These are phyloP conservation scores for Scutellaria galericulata DNA, from an alignment of 257 asterid species.

Conservation along the genomic window DNA sequence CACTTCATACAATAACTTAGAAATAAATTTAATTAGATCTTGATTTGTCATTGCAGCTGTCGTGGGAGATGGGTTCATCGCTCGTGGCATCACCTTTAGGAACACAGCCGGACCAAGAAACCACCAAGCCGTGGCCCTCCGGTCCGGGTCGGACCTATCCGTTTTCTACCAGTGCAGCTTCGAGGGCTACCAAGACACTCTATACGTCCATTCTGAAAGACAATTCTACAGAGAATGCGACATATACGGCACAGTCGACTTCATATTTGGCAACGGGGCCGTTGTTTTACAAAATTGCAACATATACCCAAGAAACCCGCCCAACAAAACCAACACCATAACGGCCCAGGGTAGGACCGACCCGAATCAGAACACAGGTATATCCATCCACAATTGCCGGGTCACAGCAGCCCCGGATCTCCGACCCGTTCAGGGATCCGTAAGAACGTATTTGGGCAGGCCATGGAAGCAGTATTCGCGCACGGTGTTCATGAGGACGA, in stretches of 20 bases:
- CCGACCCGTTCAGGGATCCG: constrained; percentile 55
- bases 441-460: constrained; percentile 77
- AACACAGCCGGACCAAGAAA: constrained; percentile 79
- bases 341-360: constrained; percentile 89
- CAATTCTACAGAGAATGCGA: constrained; percentile 81
- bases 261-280: constrained; percentile 88
- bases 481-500: constrained; percentile 68
- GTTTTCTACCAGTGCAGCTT: constrained; percentile 78
- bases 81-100: constrained; percentile 70
- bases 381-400: constrained; percentile 64
- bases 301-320: constrained; percentile 70
- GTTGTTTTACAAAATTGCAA: constrained; percentile 83
- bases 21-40: too few relatives aligned
- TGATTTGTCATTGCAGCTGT: constrained; percentile 45
- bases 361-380: constrained; percentile 85
- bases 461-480: constrained; percentile 86
- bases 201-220: constrained; percentile 65
- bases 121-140: constrained; percentile 88
- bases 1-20: too few relatives aligned
- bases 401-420: constrained; percentile 70
- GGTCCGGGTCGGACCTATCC: constrained; percentile 80
- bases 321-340: constrained; percentile 64
- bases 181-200: constrained; percentile 92
- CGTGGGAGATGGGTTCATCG: constrained; percentile 75
- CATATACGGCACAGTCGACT: constrained; percentile 84